Percentiles rank a stretch among this genome's conserved stretches.
Conservation (phyloP, 148 eudicot species). For the Euryodendron excelsum region DNA sequence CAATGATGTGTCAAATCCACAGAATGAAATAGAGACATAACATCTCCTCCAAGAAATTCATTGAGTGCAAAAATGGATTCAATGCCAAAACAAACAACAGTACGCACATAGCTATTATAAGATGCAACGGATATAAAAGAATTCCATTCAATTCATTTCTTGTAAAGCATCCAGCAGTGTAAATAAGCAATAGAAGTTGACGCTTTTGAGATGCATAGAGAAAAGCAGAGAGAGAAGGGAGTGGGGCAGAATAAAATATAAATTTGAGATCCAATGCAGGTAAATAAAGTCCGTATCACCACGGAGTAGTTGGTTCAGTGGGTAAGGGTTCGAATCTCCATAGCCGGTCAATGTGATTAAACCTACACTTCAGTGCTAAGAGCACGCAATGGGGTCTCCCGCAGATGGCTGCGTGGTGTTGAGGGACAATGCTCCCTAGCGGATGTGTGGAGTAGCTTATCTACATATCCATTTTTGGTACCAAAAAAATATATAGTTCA, state of each 20-base stretch:
- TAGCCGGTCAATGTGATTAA: too few species aligned
- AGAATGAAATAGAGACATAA: constrained; percentile 2
- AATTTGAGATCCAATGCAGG: neutral
- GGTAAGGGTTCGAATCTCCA: too few species aligned
- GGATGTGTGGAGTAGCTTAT: too few species aligned
- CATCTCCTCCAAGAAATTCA: neutral
- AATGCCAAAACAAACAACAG: neutral
- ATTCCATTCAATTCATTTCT: too few species aligned
- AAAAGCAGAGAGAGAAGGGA: neutral
- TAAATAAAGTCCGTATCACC: neutral
- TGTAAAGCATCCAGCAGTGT: neutral
- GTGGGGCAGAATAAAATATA: neutral
- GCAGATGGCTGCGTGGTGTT: too few species aligned
- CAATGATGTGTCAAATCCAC: constrained; percentile 6
- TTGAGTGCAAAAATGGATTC: neutral
- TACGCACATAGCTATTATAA: neutral
- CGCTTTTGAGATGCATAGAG: neutral
- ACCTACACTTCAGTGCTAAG: too few species aligned
- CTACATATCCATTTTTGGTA: too few species aligned
- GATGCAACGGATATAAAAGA: neutral
- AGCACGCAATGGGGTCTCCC: too few species aligned
- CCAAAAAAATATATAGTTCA: too few species aligned
- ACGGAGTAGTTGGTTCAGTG: too few species aligned
- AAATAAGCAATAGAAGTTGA: neutral
- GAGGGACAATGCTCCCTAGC: too few species aligned